These are phyloP conservation scores for Atkinsonella hypoxylon DNA, from an alignment of 2,329 filamentous ascomycete species.

Conservation along the genomic window DNA sequence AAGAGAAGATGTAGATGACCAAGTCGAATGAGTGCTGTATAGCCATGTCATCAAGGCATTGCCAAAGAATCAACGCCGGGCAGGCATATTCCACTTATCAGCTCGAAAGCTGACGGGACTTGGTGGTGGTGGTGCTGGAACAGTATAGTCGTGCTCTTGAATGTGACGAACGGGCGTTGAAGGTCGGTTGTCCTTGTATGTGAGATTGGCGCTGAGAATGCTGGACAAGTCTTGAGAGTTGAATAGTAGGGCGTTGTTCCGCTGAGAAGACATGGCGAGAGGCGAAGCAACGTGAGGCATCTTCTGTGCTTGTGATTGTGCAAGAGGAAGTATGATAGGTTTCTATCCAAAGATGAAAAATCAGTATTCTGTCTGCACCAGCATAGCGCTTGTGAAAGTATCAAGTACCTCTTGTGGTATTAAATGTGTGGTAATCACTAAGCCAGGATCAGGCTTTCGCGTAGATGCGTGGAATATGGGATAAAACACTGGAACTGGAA, in stretches of 20 bases:
- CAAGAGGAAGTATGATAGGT: background rate
- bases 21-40: background rate
- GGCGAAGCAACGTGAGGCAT: slow-evolving; percentile 31
- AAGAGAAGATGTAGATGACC: background rate
- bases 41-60: background rate
- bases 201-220: slow-evolving; percentile 40
- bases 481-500: background rate
- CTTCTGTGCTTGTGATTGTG: background rate
- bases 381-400: background rate
- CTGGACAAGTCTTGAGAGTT: slow-evolving; percentile 39
- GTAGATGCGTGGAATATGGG: background rate
- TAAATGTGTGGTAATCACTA: background rate
- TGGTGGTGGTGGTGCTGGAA: slow-evolving; percentile 53
- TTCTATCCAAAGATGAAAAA: background rate
- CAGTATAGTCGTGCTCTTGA: slow-evolving; percentile 47
- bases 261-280: slow-evolving; percentile 34
- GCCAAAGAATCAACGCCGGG: background rate
- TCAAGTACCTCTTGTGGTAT: background rate
- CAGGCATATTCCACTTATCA: slow-evolving; percentile 20
- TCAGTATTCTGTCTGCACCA: background rate
- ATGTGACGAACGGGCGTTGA: slow-evolving; percentile 38
- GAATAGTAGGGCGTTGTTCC: slow-evolving; percentile 30
- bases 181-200: slow-evolving; percentile 28
- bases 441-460: background rate
- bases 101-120: slow-evolving; percentile 50